Evolutionary conservation across 345 rosid species (phyloP).

Genomic region (Combretum micranthum): DNA sequence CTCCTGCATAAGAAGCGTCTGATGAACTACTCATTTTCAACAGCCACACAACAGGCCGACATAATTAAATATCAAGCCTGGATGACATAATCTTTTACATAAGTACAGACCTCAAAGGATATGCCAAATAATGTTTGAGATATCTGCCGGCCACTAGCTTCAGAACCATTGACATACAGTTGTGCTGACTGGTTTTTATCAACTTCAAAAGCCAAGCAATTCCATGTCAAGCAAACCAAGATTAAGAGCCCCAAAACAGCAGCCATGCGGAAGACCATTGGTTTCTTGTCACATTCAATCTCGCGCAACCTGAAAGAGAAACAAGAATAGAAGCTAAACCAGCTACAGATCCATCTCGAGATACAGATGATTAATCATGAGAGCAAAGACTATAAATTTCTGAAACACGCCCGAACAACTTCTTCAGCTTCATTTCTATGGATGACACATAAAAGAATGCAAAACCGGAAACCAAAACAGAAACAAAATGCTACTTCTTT

Average conservation of each 20-base stretch:
- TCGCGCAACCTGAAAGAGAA: not conserved
- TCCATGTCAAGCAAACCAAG: slow-evolving; percentile 29
- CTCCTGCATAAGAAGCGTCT: slow-evolving; percentile 48
- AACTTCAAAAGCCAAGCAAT: slow-evolving; percentile 38
- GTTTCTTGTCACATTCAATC: slow-evolving; percentile 34
- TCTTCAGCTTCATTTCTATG: no score
- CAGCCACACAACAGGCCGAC: no score
- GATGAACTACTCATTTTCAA: no score
- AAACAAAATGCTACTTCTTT: no score
- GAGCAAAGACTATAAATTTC: no score
- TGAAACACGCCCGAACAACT: no score
- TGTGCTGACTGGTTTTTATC: slow-evolving; percentile 35
- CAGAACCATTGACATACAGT: slow-evolving; percentile 56
- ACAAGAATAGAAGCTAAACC: no score
- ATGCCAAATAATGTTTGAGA: slow-evolving; percentile 84
- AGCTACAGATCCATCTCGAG: no score
- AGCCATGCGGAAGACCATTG: slow-evolving; percentile 30
- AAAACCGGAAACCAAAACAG: no score
- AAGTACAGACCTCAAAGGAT: slow-evolving; percentile 72
- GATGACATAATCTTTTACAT: not conserved
- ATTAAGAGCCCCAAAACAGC: slow-evolving; percentile 34
- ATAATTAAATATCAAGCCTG: no score
- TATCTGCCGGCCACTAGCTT: slow-evolving; percentile 32
- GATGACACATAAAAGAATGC: no score
- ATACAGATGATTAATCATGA: no score